Evolutionary conservation across 441 rosid genomes (phyloP).

Genomic region (Adansonia rubrostipa): DNA sequence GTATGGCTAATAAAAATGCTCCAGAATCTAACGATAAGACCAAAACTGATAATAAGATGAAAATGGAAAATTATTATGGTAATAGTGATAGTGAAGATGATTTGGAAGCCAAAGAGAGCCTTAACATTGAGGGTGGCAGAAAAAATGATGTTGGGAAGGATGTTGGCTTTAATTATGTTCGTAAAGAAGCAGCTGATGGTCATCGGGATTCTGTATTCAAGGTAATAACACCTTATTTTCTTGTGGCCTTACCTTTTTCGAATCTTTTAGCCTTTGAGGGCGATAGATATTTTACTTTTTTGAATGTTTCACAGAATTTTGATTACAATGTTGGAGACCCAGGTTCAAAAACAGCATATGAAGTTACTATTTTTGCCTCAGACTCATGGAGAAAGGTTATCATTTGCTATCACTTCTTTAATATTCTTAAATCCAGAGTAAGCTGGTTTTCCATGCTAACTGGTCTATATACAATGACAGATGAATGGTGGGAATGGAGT

Average conservation of each 20-base stretch:
- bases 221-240: conserved; percentile 40
- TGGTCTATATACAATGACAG: conserved; percentile 42
- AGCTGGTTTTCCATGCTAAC: conserved; percentile 16
- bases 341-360: conserved; percentile 74
- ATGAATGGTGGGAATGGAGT: conserved; percentile 47
- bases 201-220: conserved; percentile 47
- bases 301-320: conserved; percentile 47
- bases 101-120: conserved; percentile 45
- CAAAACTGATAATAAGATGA: conserved; percentile 46
- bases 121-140: conserved; percentile 33
- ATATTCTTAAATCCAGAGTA: conserved; percentile 18
- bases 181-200: conserved; percentile 41
- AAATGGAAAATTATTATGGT: conserved; percentile 50
- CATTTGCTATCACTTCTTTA: conserved; percentile 2
- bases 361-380: conserved; percentile 75
- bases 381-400: conserved; percentile 80
- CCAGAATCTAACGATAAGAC: conserved; percentile 40
- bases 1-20: conserved; percentile 54
- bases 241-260: conserved; percentile 10
- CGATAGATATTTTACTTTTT: conserved; percentile 16
- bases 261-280: conserved; percentile 13
- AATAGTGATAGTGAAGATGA: conserved; percentile 73
- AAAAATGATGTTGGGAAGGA: conserved; percentile 41
- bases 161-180: conserved; percentile 34
- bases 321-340: conserved; percentile 50